Evolutionary conservation across 305 asterid genomes (phyloP), one percentile per base, ranked within the genome.

Genomic region (Fraxinus angustifolia): DNA sequence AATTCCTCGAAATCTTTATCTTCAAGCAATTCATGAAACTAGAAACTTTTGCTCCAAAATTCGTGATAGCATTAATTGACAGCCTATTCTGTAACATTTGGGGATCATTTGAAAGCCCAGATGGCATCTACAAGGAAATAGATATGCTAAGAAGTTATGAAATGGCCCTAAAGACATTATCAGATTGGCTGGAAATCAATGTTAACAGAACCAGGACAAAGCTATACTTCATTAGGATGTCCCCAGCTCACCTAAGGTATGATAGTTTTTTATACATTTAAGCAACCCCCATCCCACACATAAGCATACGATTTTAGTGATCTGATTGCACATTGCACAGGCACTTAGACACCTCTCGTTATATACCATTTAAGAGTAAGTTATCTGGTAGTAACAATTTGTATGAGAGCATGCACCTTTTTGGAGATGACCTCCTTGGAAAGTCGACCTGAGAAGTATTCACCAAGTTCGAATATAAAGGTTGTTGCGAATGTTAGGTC

Each of bases 131-230:
- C 90, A 92, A 93, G 87, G 89, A 93, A 8, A 87, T 95, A 3
- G 87, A 88, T 50, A 93, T 92, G 97, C 84, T 91, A 10, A 95
- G 98, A 2, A 90, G 97, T 88, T 95, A 93, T 30, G 97, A 92
- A 84, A 89, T 93, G 97, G 97, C 97, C 10, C 84, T 93, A 5
- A 91, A 86, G 48, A 91, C 99, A 0, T 92, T 98, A 97, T 85
- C 97, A 1, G 94, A 95, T 56, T 95, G 99, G 98, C 56, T 93
- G 86, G 97, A 93, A 87, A 88, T 92, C 82, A 97, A 95, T 67
- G 89, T 95, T 68, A 86, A 93, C 80, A 93, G 92, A 56, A 83
- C 82, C 82, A 93, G 88, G 80, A 90, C 97, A 12, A 90, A 82
- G 42, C 53, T 95, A 31, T 93, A 90, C 56, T 92, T 92, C 87